Evolutionary conservation across 1,139 yeast genomes (phyloP).

Genomic region (Protomyces inundatus): DNA sequence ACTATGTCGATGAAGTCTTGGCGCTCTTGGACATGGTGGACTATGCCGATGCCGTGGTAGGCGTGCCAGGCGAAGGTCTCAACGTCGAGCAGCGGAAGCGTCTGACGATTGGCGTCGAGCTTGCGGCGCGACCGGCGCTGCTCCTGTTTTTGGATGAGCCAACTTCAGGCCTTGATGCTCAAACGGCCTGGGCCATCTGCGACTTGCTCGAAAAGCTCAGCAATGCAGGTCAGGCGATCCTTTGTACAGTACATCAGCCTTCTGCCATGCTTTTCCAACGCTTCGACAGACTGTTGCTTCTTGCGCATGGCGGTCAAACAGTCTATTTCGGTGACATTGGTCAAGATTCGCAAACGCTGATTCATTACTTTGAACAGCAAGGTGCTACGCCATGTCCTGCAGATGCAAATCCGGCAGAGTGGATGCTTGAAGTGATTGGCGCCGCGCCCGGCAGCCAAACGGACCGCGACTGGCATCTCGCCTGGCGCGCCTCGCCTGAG

Average conservation of each 20-base stretch:
- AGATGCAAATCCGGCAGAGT: constrained; percentile 61
- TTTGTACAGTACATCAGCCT: constrained; percentile 58
- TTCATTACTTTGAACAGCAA: constrained; percentile 54
- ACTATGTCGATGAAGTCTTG: constrained; percentile 58
- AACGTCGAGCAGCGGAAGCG: constrained; percentile 65
- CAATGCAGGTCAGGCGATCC: constrained; percentile 53
- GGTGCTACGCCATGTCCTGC: constrained; percentile 48
- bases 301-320: constrained; percentile 56
- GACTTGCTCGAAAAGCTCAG: constrained; percentile 50
- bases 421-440: constrained; percentile 58
- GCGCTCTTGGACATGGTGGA: constrained; percentile 53
- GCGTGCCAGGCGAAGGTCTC: constrained; percentile 52
- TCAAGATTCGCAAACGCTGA: constrained; percentile 47
- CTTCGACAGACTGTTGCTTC: constrained; percentile 49
- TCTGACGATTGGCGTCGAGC: constrained; percentile 59
- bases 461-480: constrained; percentile 44
- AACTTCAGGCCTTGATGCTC: constrained; percentile 57
- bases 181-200: constrained; percentile 55
- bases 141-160: constrained; percentile 55
- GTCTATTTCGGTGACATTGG: constrained; percentile 68
- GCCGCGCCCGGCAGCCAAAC: constrained; percentile 45
- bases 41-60: constrained; percentile 61
- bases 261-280: constrained; percentile 52
- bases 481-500: constrained; percentile 45
- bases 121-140: constrained; percentile 53